Evolutionary conservation across 2,329 filamentous ascomycete genomes (phyloP), one percentile per base, ranked within the genome.

Genomic region (Pyrenophora graminea): DNA sequence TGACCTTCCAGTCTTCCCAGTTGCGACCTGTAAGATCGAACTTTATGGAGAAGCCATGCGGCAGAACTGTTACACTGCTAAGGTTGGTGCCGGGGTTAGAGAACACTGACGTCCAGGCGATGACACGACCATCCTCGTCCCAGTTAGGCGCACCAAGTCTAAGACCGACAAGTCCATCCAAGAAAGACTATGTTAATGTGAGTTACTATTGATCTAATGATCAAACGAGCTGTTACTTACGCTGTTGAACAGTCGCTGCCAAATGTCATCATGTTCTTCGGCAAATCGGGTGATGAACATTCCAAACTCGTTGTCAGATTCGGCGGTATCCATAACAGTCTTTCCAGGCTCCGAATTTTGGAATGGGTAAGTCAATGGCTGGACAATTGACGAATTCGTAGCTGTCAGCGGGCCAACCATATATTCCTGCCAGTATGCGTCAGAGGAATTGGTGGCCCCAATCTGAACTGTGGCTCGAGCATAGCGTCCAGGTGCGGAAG

Each of bases 21-120:
- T 84, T 77, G 5, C 79, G 74, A 0, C 80, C 79, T 0, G 79
- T 83, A 1, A 82, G 64, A 53, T 85, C 78, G 17, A 69, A 51
- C 38, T 69, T 69, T 45, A 75, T 66, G 54, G 67, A 73, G 1
- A 82, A 59, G 1, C 77, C 77, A 2, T 78, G 75, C 1, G 80
- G 79, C 9, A 80, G 66, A 10, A 81, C 64, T 2, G 77, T 77
- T 32, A 65, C 62, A 8, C 74, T 71, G 39, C 79, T 77, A 3
- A 79, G 79, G 6, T 68, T 66, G 25, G 69, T 69, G 4, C 45
- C 39, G 13, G 77, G 70, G 0, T 60, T 52, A 43, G 70, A 72
- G 71, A 74, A 77, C 56, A 80, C 80, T 1, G 74, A 70, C 44
- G 77, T 74, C 81, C 81, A 83, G 8, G 75, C 71, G 23, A 78